Conservation (phyloP, 2,329 filamentous ascomycete genomes). For the Pseudogymnoascus verrucosus region DNA sequence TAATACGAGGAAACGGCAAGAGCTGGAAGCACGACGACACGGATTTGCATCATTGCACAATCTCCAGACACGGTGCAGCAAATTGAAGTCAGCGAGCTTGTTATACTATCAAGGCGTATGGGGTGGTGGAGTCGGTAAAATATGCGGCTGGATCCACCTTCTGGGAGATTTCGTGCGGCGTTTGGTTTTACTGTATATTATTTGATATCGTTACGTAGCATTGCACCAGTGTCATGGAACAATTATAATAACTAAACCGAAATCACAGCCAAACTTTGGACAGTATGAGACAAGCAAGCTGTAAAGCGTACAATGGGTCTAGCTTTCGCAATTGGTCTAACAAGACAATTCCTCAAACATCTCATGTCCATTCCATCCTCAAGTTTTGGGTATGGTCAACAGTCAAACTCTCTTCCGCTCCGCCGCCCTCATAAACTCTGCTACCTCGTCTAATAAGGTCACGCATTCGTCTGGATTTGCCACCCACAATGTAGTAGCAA, state of each 20-base stretch:
- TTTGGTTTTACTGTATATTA: not conserved
- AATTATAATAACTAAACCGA: not conserved
- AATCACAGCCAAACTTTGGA: not conserved
- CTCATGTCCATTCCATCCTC: not conserved
- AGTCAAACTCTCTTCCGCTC: constrained; percentile 7
- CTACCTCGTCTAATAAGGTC: constrained; percentile 76
- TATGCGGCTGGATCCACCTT: not conserved
- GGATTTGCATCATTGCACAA: not conserved
- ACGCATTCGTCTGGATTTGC: constrained; percentile 89
- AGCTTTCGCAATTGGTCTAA: not conserved
- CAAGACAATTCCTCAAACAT: not conserved
- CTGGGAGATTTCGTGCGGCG: not conserved
- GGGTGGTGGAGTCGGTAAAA: not conserved
- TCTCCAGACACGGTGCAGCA: not conserved
- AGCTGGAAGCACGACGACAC: not conserved
- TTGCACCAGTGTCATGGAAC: constrained; percentile 1
- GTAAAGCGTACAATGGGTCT: not conserved
- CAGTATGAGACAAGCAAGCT: not conserved
- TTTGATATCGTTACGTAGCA: not conserved
- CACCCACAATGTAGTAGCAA: constrained; percentile 95
- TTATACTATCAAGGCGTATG: constrained; percentile 1
- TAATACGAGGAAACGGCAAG: not conserved
- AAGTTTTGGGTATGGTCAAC: not conserved
- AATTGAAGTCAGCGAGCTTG: not conserved
- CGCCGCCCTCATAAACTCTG: constrained; percentile 34